Evolutionary conservation across 2,329 filamentous ascomycete species (phyloP).

Genomic region (Clathrospora elynae): DNA sequence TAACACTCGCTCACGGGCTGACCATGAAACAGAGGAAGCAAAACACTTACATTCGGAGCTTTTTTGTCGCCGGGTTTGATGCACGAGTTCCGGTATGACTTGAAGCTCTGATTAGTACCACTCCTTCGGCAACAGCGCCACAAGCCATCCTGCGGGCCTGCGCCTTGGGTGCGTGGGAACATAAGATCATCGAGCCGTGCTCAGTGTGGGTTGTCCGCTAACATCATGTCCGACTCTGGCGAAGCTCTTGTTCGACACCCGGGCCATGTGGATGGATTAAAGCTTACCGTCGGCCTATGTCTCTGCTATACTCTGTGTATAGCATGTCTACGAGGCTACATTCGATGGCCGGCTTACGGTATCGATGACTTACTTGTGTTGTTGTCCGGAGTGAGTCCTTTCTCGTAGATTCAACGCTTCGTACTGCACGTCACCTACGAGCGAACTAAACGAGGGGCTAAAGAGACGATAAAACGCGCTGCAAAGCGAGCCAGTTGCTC

Average conservation of each 20-base stretch:
- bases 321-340: conserved; percentile 11
- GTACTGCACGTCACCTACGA: too few species aligned
- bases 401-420: too few species aligned
- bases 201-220: too few species aligned
- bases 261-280: conserved; percentile 12
- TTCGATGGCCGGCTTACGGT: conserved; percentile 13
- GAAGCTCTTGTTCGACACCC: background rate
- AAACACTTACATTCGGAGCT: too few species aligned
- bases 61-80: background rate
- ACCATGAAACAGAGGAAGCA: too few species aligned
- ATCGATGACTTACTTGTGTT: conserved; percentile 14
- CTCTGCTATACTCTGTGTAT: conserved; percentile 20
- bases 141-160: background rate
- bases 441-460: too few species aligned
- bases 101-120: conserved; percentile 1
- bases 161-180: background rate
- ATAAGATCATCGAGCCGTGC: background rate
- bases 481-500: too few species aligned
- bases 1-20: too few species aligned
- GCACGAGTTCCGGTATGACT: background rate
- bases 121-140: conserved; percentile 1
- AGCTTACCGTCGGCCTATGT: conserved; percentile 14
- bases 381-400: conserved; percentile 9
- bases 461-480: too few species aligned
- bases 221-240: too few species aligned